A percentile compares a stretch with the other conserved stretches of the same genome.
Conservation (phyloP, 2,329 filamentous ascomycete genomes). For the Aspergillus amoenus region DNA sequence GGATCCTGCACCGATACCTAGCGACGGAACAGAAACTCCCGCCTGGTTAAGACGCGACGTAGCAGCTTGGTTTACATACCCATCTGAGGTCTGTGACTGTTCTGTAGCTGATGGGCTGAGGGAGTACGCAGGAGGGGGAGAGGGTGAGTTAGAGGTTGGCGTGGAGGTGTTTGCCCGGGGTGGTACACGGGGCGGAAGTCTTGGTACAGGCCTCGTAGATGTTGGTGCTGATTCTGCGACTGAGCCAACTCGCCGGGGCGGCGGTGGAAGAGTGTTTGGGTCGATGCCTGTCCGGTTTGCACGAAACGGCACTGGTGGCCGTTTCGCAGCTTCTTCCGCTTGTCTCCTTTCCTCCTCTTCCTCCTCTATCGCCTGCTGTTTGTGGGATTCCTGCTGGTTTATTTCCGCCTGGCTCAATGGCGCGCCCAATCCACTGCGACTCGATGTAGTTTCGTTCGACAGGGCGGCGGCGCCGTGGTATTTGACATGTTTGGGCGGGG, state of each 20-base stretch:
- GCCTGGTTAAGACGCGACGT: conserved; percentile 67
- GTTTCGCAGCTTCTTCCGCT: conserved; percentile 28
- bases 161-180: conserved; percentile 61
- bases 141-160: conserved; percentile 44
- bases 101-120: conserved; percentile 34
- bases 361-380: conserved; percentile 17
- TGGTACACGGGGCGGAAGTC: conserved; percentile 68
- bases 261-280: conserved; percentile 68
- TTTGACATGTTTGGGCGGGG: conserved; percentile 69
- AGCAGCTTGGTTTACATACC: conserved; percentile 58
- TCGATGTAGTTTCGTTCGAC: conserved; percentile 46
- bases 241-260: conserved; percentile 55
- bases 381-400: conserved; percentile 29
- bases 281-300: conserved; percentile 69
- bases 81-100: conserved; percentile 30
- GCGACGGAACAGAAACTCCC: conserved; percentile 73
- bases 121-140: conserved; percentile 49
- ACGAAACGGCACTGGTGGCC: conserved; percentile 65
- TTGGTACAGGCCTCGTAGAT: conserved; percentile 44
- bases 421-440: conserved; percentile 44
- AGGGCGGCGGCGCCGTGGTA: conserved; percentile 49
- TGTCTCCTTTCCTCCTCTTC: conserved; percentile 7
- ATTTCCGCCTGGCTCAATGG: conserved; percentile 42
- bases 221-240: conserved; percentile 24
- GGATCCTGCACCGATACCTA: conserved; percentile 64